These are phyloP conservation scores for Debaryomyces fabryi DNA, from an alignment of 1,139 yeast species.

Conservation along the genomic window DNA sequence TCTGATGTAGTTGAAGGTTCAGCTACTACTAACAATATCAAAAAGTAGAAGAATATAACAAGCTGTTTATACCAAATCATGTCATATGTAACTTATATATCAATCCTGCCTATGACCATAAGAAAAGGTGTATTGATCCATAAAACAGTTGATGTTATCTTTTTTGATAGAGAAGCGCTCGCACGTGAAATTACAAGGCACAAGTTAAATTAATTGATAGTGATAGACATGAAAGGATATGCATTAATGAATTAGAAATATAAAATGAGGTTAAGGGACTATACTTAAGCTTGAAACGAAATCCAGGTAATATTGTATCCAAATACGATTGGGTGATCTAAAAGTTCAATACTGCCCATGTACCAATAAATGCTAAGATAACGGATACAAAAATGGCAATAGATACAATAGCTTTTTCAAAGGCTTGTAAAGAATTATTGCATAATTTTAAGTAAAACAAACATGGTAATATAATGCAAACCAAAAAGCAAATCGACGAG, in stretches of 20 bases:
- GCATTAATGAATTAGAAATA: neutral
- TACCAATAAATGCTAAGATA: slow-evolving; percentile 38
- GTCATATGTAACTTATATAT: neutral
- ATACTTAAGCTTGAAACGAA: neutral
- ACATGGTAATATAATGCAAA: slow-evolving; percentile 60
- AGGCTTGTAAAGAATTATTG: slow-evolving; percentile 21
- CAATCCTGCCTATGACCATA: neutral
- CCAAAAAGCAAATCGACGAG: slow-evolving; percentile 57
- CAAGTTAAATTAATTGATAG: neutral
- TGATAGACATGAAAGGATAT: neutral
- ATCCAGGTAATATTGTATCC: neutral
- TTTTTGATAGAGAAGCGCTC: neutral
- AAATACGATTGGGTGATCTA: slow-evolving; percentile 12
- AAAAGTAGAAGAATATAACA: neutral
- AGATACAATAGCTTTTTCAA: slow-evolving; percentile 27
- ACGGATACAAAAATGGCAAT: slow-evolving; percentile 28
- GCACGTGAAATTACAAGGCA: neutral
- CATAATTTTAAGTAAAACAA: slow-evolving; percentile 52
- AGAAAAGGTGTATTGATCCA: neutral
- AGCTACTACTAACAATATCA: slow-evolving; percentile 4
- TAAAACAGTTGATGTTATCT: neutral
- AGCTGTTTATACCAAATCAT: slow-evolving; percentile 2
- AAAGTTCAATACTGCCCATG: slow-evolving; percentile 41
- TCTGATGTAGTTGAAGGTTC: neutral
- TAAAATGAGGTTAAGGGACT: neutral